Evolutionary conservation across 2,329 filamentous ascomycete genomes (phyloP).

Genomic region (Penicillium sp.): DNA sequence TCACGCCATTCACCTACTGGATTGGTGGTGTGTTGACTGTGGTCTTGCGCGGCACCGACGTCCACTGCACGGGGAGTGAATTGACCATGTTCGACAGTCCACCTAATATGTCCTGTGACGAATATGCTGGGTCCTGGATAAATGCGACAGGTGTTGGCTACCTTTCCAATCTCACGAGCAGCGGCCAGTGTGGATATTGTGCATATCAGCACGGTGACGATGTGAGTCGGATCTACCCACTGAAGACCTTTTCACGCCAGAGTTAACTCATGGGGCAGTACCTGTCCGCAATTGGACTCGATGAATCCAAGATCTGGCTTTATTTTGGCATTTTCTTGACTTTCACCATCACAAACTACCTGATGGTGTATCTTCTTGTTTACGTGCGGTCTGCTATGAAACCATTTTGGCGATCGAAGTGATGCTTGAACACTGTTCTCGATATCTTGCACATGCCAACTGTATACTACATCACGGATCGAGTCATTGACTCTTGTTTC

Average conservation of each 20-base stretch:
- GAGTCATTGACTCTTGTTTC: too few relatives aligned
- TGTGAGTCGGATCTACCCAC: slow-evolving; percentile 20
- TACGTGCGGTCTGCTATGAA: slow-evolving; percentile 35
- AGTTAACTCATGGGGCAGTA: slow-evolving; percentile 25
- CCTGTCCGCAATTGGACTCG: slow-evolving; percentile 29
- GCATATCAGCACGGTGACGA: slow-evolving; percentile 56
- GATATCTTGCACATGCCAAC: too few relatives aligned
- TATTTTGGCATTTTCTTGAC: slow-evolving; percentile 37
- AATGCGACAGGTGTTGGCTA: slow-evolving; percentile 65
- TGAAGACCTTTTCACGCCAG: not conserved
- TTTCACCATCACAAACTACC: slow-evolving; percentile 35
- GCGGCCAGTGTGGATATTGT: slow-evolving; percentile 71
- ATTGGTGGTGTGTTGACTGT: slow-evolving; percentile 77
- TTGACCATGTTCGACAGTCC: slow-evolving; percentile 68
- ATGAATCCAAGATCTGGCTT: slow-evolving; percentile 35
- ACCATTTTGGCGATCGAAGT: slow-evolving; percentile 25
- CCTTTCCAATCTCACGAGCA: slow-evolving; percentile 59
- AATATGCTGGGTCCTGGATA: slow-evolving; percentile 72
- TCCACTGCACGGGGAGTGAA: slow-evolving; percentile 62
- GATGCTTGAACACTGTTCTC: slow-evolving; percentile 11
- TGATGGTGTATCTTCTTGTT: slow-evolving; percentile 36
- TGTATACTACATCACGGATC: too few relatives aligned
- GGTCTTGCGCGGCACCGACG: slow-evolving; percentile 63
- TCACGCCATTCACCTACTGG: slow-evolving; percentile 81
- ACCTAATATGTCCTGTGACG: slow-evolving; percentile 62